A percentile compares a stretch with the other conserved stretches of the same genome.
phyloP scores from a whole-genome alignment of 768 basidiomycete species.

The Rhodotorula babjevae region DNA sequence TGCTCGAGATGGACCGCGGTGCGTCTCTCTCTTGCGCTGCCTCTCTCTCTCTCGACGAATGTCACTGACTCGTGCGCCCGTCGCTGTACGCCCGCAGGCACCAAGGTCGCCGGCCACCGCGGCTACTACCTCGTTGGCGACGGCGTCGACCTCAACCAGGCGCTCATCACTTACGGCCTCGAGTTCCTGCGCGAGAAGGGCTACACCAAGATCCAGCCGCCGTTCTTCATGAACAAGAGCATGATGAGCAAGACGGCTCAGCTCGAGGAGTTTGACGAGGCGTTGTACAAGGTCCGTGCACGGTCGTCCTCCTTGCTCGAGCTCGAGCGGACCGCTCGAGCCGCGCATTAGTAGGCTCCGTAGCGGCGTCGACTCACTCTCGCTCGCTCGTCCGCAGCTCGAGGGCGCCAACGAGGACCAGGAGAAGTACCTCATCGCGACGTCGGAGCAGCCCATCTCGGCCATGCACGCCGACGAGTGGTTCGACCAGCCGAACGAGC shows the following conservation, averaged over 20 bases:
- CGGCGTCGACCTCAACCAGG: constrained; percentile 95
- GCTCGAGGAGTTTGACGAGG: constrained; percentile 96
- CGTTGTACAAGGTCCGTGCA: constrained; percentile 55
- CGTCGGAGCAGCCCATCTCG: constrained; percentile 97
- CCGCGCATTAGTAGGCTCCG: too few relatives aligned
- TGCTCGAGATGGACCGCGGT: constrained; percentile 96
- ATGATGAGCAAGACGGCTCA: constrained; percentile 97
- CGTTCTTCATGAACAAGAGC: constrained; percentile 98
- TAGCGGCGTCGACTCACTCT: too few relatives aligned
- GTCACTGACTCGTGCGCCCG: too few relatives aligned
- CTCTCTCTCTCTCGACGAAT: background rate
- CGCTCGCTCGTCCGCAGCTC: constrained; percentile 53
- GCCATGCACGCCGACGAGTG: constrained; percentile 93
- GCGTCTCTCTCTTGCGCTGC: constrained; percentile 28
- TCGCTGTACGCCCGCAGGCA: constrained; percentile 53
- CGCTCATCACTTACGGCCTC: constrained; percentile 86
- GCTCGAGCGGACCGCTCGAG: too few relatives aligned
- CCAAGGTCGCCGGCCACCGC: constrained; percentile 90
- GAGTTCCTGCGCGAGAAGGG: constrained; percentile 77
- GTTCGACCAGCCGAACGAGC: constrained; percentile 86
- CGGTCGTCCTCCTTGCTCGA: background rate
- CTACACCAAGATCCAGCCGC: constrained; percentile 92
- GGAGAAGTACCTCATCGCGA: constrained; percentile 98
- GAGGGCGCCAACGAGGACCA: constrained; percentile 62
- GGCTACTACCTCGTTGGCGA: constrained; percentile 95